These are phyloP conservation scores for Dictyostelium firmibasis DNA, from an alignment of 78 protist species.

Conservation along the genomic window DNA sequence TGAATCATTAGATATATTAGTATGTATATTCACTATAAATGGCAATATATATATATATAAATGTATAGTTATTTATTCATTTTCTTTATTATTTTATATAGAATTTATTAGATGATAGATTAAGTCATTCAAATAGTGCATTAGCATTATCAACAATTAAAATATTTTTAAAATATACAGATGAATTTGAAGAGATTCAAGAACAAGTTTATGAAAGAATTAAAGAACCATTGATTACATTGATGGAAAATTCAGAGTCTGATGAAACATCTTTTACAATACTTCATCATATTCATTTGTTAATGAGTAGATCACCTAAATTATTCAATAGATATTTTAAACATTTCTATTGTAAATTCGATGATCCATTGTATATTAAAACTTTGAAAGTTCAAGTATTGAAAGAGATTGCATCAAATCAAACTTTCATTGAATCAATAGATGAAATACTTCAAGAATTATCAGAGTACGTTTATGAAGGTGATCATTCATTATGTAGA, in stretches of 20 bases:
- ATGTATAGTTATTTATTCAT: too few relatives aligned
- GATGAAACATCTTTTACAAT: constrained; percentile 82
- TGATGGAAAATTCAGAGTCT: constrained; percentile 70
- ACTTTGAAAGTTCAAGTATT: constrained; percentile 89
- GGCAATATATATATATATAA: not conserved
- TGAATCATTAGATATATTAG: constrained; percentile 87
- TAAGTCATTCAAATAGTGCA: constrained; percentile 87
- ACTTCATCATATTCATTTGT: constrained; percentile 87
- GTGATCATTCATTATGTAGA: not conserved
- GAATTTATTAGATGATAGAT: constrained; percentile 90
- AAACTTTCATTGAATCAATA: not conserved
- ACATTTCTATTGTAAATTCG: constrained; percentile 69
- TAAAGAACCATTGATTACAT: constrained; percentile 85
- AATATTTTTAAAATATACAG: constrained; percentile 89
- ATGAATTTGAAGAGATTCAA: constrained; percentile 81
- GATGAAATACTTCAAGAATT: constrained; percentile 88
- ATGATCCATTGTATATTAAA: constrained; percentile 89
- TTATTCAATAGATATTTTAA: constrained; percentile 81
- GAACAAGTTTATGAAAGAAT: constrained; percentile 82
- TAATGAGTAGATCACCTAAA: constrained; percentile 82
- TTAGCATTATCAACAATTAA: constrained; percentile 87
- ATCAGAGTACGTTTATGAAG: constrained; percentile 28
- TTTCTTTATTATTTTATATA: too few relatives aligned
- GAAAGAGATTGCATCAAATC: constrained; percentile 38
- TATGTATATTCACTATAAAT: too few relatives aligned